These are phyloP conservation scores for Fusarium odoratissimum DNA, from an alignment of 2,329 filamentous ascomycete genomes.

Conservation along the genomic window DNA sequence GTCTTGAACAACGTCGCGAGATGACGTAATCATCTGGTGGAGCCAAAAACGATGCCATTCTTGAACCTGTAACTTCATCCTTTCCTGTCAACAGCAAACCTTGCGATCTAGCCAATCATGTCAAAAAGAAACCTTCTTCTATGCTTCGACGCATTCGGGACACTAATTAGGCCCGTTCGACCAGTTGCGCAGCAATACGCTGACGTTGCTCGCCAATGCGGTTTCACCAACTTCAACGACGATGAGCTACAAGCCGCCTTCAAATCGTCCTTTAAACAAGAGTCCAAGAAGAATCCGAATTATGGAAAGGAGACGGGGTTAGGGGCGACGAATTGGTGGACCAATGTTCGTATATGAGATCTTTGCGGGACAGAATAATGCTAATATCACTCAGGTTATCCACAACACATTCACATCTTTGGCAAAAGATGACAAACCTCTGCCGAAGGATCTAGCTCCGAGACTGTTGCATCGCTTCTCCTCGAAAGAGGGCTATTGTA, in stretches of 20 bases:
- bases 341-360: slow-evolving; percentile 10
- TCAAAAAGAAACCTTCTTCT: slow-evolving; percentile 28
- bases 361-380: accelerated
- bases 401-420: slow-evolving; percentile 32
- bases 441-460: slow-evolving; percentile 29
- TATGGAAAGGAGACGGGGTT: slow-evolving; percentile 34
- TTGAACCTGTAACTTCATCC: background rate
- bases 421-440: background rate
- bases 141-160: slow-evolving; percentile 40
- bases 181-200: slow-evolving; percentile 33
- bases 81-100: too few relatives aligned
- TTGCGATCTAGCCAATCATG: slow-evolving; percentile 46
- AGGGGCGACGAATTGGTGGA: slow-evolving; percentile 39
- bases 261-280: slow-evolving; percentile 23
- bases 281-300: slow-evolving; percentile 30
- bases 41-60: background rate
- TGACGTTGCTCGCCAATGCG: slow-evolving; percentile 34
- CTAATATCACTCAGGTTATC: slow-evolving; percentile 28
- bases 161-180: slow-evolving; percentile 19
- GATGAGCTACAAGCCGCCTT: slow-evolving; percentile 31
- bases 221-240: slow-evolving; percentile 22
- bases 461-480: slow-evolving; percentile 27
- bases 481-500: slow-evolving; percentile 25
- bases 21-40: slow-evolving; percentile 24
- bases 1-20: background rate